Conservation (phyloP, 257 asterid species). For the Lycium barbarum region DNA sequence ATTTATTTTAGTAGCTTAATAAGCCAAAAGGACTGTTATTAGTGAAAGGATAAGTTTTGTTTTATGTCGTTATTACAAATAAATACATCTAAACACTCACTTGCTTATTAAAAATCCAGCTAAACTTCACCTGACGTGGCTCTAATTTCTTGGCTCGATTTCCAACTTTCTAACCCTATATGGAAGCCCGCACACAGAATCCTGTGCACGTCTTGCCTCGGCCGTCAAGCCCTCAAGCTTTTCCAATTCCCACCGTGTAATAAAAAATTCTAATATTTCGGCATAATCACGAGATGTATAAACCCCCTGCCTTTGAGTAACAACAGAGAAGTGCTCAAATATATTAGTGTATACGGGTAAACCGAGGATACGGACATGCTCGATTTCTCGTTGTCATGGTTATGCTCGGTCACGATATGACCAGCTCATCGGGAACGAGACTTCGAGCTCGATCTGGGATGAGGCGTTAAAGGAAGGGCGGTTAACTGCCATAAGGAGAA, state of each 20-base stretch:
- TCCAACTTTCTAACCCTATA: slow-evolving; percentile 34
- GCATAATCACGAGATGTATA: slow-evolving; percentile 42
- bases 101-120: slow-evolving; percentile 44
- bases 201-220: slow-evolving; percentile 43
- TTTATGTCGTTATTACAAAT: neutral
- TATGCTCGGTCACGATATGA: too few species aligned
- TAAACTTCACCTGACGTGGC: slow-evolving; percentile 30
- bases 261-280: slow-evolving; percentile 41
- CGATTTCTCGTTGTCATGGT: too few species aligned
- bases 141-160: slow-evolving; percentile 34
- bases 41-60: neutral
- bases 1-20: neutral
- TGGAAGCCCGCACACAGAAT: slow-evolving; percentile 43
- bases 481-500: too few species aligned
- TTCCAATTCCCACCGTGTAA: slow-evolving; percentile 45
- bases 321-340: slow-evolving; percentile 38
- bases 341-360: too few species aligned
- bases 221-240: slow-evolving; percentile 35
- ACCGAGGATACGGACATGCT: too few species aligned
- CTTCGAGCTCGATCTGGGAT: too few species aligned
- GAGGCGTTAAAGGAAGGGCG: too few species aligned
- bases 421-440: too few species aligned
- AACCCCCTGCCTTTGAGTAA: slow-evolving; percentile 32
- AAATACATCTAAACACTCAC: neutral
- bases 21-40: neutral